Evolutionary conservation across 768 basidiomycete genomes (phyloP).

Genomic region (Tylopilus sp.): DNA sequence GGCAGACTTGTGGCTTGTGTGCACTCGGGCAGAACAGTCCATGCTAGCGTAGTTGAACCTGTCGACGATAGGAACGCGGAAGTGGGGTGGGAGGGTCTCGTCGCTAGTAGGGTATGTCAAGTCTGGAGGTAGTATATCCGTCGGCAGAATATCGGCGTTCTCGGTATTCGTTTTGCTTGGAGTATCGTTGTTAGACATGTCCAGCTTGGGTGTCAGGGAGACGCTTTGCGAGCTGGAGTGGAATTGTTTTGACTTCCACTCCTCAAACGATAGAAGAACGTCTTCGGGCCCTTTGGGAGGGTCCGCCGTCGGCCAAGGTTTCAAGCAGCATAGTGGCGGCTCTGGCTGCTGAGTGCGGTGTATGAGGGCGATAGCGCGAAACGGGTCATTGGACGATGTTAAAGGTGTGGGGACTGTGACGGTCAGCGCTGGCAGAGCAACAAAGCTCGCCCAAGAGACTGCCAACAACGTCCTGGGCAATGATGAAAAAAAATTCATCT

Average conservation of each 20-base stretch:
- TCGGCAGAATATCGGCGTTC: slow-evolving; percentile 1
- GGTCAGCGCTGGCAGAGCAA: slow-evolving; percentile 32
- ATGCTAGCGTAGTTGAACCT: slow-evolving; percentile 92
- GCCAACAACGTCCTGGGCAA: slow-evolving; percentile 22
- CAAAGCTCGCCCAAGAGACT: slow-evolving; percentile 36
- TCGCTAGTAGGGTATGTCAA: slow-evolving; percentile 7
- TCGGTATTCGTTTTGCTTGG: background rate
- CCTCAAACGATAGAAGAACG: slow-evolving; percentile 76
- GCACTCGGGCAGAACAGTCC: slow-evolving; percentile 93
- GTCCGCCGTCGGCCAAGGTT: slow-evolving; percentile 37
- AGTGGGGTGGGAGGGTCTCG: slow-evolving; percentile 49
- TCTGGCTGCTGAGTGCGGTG: slow-evolving; percentile 46
- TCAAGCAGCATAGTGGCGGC: slow-evolving; percentile 67
- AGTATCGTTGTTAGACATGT: slow-evolving; percentile 2
- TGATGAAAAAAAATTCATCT: slow-evolving; percentile 4
- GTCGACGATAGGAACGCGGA: slow-evolving; percentile 74
- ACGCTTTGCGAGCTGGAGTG: slow-evolving; percentile 35
- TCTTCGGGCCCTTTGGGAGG: slow-evolving; percentile 51
- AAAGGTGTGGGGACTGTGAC: slow-evolving; percentile 25
- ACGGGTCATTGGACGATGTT: slow-evolving; percentile 53
- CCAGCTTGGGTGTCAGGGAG: slow-evolving; percentile 8
- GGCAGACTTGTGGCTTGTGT: slow-evolving; percentile 74
- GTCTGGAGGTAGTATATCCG: slow-evolving; percentile 16
- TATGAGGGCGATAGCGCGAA: slow-evolving; percentile 51
- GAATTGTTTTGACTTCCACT: slow-evolving; percentile 76